A percentile compares a stretch with the other conserved stretches of the same genome.
Conservation (phyloP, 2,329 filamentous ascomycete genomes). For the Fusarium neocosmosporiellum region DNA sequence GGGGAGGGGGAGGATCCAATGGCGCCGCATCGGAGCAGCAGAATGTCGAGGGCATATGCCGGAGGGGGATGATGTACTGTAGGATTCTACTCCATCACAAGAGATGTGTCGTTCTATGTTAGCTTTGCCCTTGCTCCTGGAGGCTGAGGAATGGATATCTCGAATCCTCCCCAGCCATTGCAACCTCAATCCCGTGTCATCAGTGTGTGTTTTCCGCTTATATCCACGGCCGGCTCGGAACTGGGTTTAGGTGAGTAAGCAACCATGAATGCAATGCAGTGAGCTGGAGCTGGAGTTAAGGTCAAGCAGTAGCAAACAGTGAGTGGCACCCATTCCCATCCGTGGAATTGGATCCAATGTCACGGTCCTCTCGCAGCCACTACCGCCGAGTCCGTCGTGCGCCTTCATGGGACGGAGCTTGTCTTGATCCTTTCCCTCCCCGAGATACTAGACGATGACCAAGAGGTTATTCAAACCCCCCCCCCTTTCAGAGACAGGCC, state of each 20-base stretch:
- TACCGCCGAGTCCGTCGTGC: constrained; percentile 17
- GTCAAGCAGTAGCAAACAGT: background rate
- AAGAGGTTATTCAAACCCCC: background rate
- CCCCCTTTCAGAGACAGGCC: background rate
- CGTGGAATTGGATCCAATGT: background rate
- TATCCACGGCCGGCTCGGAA: background rate
- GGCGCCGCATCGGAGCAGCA: background rate
- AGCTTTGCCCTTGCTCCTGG: background rate
- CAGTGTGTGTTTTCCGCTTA: background rate
- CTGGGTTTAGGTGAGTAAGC: background rate
- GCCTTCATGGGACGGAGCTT: background rate
- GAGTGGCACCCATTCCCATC: background rate
- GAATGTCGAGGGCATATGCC: background rate
- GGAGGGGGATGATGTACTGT: background rate
- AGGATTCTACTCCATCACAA: background rate
- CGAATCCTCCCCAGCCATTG: constrained; percentile 18
- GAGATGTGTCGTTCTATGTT: background rate
- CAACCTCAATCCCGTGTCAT: constrained; percentile 8
- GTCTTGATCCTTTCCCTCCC: background rate
- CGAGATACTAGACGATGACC: background rate
- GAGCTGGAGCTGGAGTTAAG: background rate
- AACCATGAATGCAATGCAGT: background rate
- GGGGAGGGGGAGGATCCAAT: background rate
- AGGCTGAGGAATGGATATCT: constrained; percentile 37
- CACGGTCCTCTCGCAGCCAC: constrained; percentile 9